Evolutionary conservation across 2,329 filamentous ascomycete species (phyloP), one percentile per base, ranked within the genome.

Genomic region (Sporothrix dimorphospora): DNA sequence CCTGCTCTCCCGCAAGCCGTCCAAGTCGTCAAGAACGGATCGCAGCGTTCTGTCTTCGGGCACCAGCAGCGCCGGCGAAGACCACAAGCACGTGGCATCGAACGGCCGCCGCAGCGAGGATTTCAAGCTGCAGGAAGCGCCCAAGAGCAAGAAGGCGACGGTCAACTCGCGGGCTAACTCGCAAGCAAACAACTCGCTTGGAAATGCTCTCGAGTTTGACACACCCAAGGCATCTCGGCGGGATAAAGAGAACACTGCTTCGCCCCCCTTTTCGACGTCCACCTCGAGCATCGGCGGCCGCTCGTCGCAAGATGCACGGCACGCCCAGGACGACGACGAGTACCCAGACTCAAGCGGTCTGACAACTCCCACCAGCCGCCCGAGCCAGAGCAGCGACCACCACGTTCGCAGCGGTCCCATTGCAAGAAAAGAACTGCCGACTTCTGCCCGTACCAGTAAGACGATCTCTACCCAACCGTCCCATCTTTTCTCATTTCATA

Each of bases 41-140:
- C 79, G 78, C 71, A 81, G 79, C 69, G 75, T 76, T n/a, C 77
- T 78, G 9, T 76, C 80, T 4, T 79, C 77, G 57, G 73, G 78
- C 27, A 78, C 80, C 4, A 77, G 79, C 8, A 73, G 75, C 30
- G 70, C 72, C 1, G 75, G 76, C 1, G 85, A 87, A 14, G 84
- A 85, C 2, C 81, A 73, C 51, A 65, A 78, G 70, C 83, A 81
- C 69, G 57, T 76, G n/a, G 30, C 55, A 16, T 71, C 79, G 0
- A 84, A 81, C 74, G 80, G 80, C 45, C 83, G 80, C 2, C 83
- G 80, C 2, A 77, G 75, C 19, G 90, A 92, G 14, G 89, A 90
- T 38, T 94, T 94, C 81, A 93, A 91, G 81, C 81, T 96, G 57
- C 93, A 95, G 78, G 93, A 97, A 66, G 92, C 92, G 1, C 93